Percentiles rank a stretch among this genome's conserved stretches.
phyloP scores from a whole-genome alignment of 306 rosid species.

The Oemleria cerasiformis region DNA sequence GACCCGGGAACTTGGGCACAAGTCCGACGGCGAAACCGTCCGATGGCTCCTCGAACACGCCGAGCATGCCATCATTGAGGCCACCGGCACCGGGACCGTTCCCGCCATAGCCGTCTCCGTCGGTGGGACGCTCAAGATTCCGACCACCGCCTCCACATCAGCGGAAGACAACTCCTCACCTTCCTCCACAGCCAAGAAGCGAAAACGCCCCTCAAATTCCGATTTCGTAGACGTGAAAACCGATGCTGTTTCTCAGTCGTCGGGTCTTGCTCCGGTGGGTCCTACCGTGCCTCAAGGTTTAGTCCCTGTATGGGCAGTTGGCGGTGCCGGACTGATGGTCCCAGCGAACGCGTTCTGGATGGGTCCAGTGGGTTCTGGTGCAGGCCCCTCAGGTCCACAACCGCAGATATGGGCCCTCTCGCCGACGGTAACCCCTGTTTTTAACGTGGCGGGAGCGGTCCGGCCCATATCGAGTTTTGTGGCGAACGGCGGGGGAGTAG shows the following conservation, averaged over 20 bases:
- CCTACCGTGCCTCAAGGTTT: conserved; percentile 45
- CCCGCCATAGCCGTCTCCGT: conserved; percentile 54
- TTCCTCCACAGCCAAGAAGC: conserved; percentile 33
- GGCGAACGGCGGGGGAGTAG: neutral
- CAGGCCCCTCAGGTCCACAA: conserved; percentile 24
- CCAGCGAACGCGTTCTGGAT: conserved; percentile 71
- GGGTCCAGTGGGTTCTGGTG: conserved; percentile 20
- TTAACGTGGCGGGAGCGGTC: conserved; percentile 39
- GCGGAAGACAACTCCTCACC: conserved; percentile 2
- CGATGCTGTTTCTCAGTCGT: conserved; percentile 37
- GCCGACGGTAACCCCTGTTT: conserved; percentile 41
- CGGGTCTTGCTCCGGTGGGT: conserved; percentile 53
- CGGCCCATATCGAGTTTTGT: conserved; percentile 41
- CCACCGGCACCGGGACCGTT: conserved; percentile 48
- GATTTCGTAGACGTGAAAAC: conserved; percentile 42
- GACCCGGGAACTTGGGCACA: conserved; percentile 44
- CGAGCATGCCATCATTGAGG: conserved; percentile 44
- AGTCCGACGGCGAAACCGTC: conserved; percentile 51
- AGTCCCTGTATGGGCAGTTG: conserved; percentile 55
- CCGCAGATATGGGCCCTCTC: conserved; percentile 61
- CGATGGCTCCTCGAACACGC: conserved; percentile 52
- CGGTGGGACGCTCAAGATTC: conserved; percentile 44
- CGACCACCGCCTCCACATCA: conserved; percentile 23
- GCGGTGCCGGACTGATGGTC: conserved; percentile 43
- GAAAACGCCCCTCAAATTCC: conserved; percentile 49